Evolutionary conservation across 1,284 basidiomycete species (phyloP), one percentile per base, ranked within the genome.

Genomic region (Austroboletus niveus): DNA sequence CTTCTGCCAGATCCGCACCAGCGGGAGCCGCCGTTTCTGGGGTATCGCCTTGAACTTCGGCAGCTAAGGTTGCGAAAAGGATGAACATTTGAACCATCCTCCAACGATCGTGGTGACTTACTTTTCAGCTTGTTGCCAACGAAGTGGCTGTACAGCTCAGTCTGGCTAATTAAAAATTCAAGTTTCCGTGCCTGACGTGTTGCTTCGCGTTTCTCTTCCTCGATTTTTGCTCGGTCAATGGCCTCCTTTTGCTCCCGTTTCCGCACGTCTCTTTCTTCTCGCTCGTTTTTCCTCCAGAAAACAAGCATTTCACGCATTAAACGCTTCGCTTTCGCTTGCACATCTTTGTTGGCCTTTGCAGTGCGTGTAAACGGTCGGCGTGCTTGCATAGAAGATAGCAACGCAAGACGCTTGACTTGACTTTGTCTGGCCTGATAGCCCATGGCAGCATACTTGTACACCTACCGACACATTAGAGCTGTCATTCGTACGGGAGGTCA

Each of bases 131-230:
- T 99, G 73, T 88, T 98, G 38, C 97, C 96, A 54, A 99, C 94
- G 78, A 99, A 99, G 76, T 99, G 97, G 60, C 93, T 97, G 74
- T 99, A 99, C 11, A 99, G 82, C 71, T 99, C 97, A 11, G 97
- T 99, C 73, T 99, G 97, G 55, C 94, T 98, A 72, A 99, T 96
- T 70, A 99, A 78, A 77, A 99, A 99, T 74, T 99, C 98, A 52
- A 99, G 84, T 73, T 99, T 99, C 60, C 97, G 84, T 4, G 95
- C 92, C 72, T 98, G 94, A 47, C 97, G 80, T 53, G 96, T 92
- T 29, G 92, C 89, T 73, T 99, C 97, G 46, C 97, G 84, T 68
- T 89, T 92, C 74, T 99, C 97, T 71, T 99, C 97, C 70, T 99
- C 97, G 40, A 94, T 77, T 71, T 91, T 94, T 38, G 94, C 84